Base-by-base conservation (phyloP, 2,329 filamentous ascomycete species). In the Fusarium incarnatum region DNA sequence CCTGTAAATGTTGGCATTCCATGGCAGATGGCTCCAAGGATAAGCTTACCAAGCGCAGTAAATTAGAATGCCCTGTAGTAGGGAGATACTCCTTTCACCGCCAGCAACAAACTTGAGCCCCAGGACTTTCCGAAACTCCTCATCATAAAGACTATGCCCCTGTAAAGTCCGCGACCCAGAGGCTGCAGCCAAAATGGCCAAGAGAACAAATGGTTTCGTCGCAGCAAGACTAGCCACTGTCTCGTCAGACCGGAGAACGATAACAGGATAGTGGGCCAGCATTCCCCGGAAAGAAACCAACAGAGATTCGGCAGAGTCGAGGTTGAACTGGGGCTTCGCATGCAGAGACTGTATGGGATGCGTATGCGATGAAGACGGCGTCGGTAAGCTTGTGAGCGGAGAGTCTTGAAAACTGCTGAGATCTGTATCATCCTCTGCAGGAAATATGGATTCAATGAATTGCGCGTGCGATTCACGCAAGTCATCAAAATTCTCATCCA, bases 41-140 rank as follows among this genome's bases (percentile, higher is more conserved):
- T 8, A 12, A 23, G 60, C 80, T 69, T 76, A 89, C 88, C 88
- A 90, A 20, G 83, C 80, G 52, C 85, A 83, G 65, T 89, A 89
- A 8, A 89, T 82, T 27, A 89, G 77, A 22, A 89, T 76, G 5
- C 87, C 87, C 66, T 88, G 85, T 2, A 90, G 74, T 18, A 89
- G 70, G 68, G 90, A 87, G 23, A 89, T 62, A 15, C 81, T 87
- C 59, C 86, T 83, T 78, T 90, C 87, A 0, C 87, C 86, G 5
- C 84, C 82, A 0, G 87, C 81, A 1, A 90, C 85, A 42, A 87
- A 85, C 74, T 87, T 88, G 46, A 87, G 78, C 2, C 83, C 86
- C n/a, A 88, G 70, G 0, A 87, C 81, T 71, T 87, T 88, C 30
- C 86, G 80, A 53, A 89, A 86, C 76, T 89, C 87, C 50, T 85